Evolutionary conservation across 768 basidiomycete species (phyloP).

Genomic region (Pleurotus cornucopiae): DNA sequence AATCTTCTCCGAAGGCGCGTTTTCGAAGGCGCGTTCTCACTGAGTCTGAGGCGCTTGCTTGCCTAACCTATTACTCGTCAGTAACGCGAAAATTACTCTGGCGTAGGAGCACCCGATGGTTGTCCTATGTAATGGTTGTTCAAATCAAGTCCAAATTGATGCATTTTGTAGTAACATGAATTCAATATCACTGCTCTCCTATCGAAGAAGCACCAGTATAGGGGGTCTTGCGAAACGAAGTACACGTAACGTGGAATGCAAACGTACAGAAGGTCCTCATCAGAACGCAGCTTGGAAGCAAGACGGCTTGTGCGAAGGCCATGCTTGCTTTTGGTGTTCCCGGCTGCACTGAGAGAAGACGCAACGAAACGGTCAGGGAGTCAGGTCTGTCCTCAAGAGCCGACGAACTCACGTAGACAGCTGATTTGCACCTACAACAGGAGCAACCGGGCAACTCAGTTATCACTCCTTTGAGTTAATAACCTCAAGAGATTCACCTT

Average conservation of each 20-base stretch:
- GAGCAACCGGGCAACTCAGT: background rate
- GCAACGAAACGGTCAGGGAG: background rate
- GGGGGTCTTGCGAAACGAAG: background rate
- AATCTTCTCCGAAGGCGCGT: constrained; percentile 1
- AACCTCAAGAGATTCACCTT: constrained; percentile 20
- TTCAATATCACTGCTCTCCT: background rate
- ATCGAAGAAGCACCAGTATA: background rate
- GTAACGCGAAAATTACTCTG: background rate
- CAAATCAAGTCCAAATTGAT: too few relatives aligned
- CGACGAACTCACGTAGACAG: constrained; percentile 34
- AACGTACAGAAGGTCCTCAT: constrained; percentile 7
- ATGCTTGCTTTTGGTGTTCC: constrained; percentile 32
- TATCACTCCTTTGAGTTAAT: background rate
- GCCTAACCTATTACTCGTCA: background rate
- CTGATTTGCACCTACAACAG: constrained; percentile 32
- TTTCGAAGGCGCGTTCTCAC: background rate
- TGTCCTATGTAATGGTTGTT: too few relatives aligned
- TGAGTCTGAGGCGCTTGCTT: background rate
- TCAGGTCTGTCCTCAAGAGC: background rate
- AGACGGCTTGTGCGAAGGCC: constrained; percentile 27
- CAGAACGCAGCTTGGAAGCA: constrained; percentile 30
- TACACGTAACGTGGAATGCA: background rate
- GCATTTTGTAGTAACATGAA: too few relatives aligned
- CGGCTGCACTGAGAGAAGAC: constrained; percentile 24
- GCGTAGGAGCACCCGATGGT: too few relatives aligned